Base-by-base conservation (phyloP, 768 basidiomycete genomes). In the Leccinum subtestaceum region DNA sequence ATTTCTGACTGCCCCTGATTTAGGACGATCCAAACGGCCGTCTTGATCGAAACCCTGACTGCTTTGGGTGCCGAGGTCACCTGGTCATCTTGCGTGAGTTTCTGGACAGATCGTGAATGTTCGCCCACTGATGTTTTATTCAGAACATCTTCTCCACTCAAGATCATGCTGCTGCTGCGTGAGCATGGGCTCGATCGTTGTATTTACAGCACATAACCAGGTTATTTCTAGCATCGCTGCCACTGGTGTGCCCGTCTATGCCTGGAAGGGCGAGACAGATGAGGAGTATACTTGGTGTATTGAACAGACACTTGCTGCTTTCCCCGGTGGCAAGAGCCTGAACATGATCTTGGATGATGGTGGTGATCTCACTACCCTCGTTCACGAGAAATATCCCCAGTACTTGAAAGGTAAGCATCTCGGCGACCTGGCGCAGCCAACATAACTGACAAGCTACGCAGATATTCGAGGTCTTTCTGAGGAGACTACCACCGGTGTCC, bases 271-370 rank as follows among this genome's bases (percentile, higher is more conserved):
- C 57, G 97, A 99, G 81, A 95, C 95, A 49, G 97, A 98, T 73
- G 97, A 98, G 76, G 97, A 99, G 74, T 98, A 98, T 78, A 71
- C 77, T 64, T 99, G 97, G 97, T 98, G 95, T 75, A 93, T 99
- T 66, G 94, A 98, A 71, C 97, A 99, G 78, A 91, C 93, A 50
- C 75, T 99, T 64, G 75, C 84, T 65, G 91, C 85, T n/a, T 99
- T 99, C 84, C 77, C 87, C 25, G 86, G 79, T 62, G 89, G 89
- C 65, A 79, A 95, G 75, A 72, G 89, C 54, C 77, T 96, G 70
- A 99, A 99, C 87, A 89, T 99, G 95, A 98, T 99, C 75, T 86
- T 98, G 72, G 97, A 99, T 69, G 97, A 99, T 74, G 97, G 97
- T 67, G 96, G 97, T 74, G 97, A 99, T 71, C 84, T 99, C 58